Evolutionary conservation across 768 basidiomycete species (phyloP), one percentile per base, ranked within the genome.

Genomic region (Sarcomyxa edulis): DNA sequence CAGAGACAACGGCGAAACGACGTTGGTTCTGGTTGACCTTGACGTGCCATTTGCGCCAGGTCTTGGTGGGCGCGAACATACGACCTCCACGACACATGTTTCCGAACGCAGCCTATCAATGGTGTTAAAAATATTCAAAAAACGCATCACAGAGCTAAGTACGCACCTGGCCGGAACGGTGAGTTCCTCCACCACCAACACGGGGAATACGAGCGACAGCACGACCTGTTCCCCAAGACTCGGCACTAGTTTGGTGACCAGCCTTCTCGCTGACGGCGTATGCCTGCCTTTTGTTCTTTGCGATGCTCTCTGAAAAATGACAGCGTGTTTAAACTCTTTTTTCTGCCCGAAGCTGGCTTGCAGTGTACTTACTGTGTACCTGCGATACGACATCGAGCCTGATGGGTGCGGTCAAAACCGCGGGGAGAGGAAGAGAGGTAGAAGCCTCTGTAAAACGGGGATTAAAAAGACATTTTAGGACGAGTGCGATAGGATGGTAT

Each of bases 71-170:
- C 20, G 95, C 95, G 68, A 99, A 98, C 96, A 99, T 98, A 61
- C 96, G 92, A 74, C 96, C 96, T 60, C 96, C 95, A 66, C 96
- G 89, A 77, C 95, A 98, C 96, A 99, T 98, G 86, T 98, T 98
- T 59, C 96, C 96, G 71, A 98, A 98, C 22, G 96, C 96, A 62
- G 91, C 96, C 85, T 95, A 40, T 18, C 24, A 9, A 40, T 36
- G 16, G 9, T 32, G 22, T n/a, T n/a, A n/a, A n/a, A n/a, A n/a
- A n/a, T n/a, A n/a, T n/a, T n/a, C n/a, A n/a, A n/a, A n/a, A n/a
- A n/a, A 6, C 7, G 14, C 6, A 16, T 15, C 23, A 2, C 37
- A n/a, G n/a, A 25, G 10, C n/a, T 24, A 18, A 7, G 11, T 15
- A 56, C 74, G 45, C 48, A 86, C 86, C 79, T 94, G 95, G 45